phyloP scores from a whole-genome alignment of 495 filamentous ascomycete genomes.

The Penicillium maclennaniae region DNA sequence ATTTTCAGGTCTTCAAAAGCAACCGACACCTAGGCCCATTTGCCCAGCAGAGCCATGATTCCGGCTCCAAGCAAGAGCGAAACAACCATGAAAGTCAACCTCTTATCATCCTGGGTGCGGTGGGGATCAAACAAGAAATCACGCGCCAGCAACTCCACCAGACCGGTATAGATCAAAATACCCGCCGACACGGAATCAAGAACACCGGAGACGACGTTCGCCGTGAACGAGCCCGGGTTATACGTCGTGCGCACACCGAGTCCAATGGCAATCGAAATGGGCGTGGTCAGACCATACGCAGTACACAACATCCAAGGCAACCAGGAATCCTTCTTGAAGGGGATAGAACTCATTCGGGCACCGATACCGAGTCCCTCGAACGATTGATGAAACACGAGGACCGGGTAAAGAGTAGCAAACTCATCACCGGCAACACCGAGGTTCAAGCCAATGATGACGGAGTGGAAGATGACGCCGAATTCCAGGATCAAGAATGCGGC shows the following conservation, averaged over 20 bases:
- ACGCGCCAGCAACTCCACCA: conserved; percentile 38
- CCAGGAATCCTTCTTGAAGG: conserved; percentile 46
- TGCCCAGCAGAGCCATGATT: conserved; percentile 36
- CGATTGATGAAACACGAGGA: conserved; percentile 51
- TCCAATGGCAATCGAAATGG: conserved; percentile 38
- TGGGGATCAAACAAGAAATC: conserved; percentile 42
- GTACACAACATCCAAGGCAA: conserved; percentile 32
- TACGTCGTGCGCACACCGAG: conserved; percentile 40
- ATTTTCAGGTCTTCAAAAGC: background rate
- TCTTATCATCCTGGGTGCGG: conserved; percentile 30
- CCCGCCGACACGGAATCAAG: conserved; percentile 38
- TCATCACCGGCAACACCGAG: conserved; percentile 61
- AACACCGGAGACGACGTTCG: conserved; percentile 26
- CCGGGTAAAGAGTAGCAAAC: conserved; percentile 63
- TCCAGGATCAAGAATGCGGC: conserved; percentile 53
- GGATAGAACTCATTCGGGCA: conserved; percentile 38
- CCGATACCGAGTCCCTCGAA: conserved; percentile 29
- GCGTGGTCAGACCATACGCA: conserved; percentile 37
- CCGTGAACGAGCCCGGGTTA: conserved; percentile 24
- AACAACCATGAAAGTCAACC: conserved; percentile 35
- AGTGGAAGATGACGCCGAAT: conserved; percentile 72
- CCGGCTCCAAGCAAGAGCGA: conserved; percentile 33
- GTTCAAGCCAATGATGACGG: conserved; percentile 68
- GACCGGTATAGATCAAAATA: conserved; percentile 39
- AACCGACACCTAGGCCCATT: conserved; percentile 30